Base-by-base conservation (phyloP, 441 rosid species). In the Pelargonium myrrhifolium region DNA sequence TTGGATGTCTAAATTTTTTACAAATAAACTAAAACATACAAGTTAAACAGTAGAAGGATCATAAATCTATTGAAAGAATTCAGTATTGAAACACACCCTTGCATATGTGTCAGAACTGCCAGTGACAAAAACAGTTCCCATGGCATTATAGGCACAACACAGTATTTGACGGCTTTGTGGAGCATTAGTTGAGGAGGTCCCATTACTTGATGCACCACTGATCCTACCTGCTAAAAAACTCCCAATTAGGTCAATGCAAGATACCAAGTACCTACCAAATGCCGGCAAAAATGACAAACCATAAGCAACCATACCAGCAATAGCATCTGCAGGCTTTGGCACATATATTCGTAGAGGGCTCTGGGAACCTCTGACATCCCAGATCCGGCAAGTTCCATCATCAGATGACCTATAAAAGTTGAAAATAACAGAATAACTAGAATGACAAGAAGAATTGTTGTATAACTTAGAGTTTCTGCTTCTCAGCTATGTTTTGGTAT, bases 321-420 rank as follows among this genome's bases (percentile, higher is more conserved):
- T 76, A 77, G 78, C 73, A 80, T 83, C 93, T 62, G 85, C 82
- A 68, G 98, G 93, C 80, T 85, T 87, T 40, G 99, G 98, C 72
- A 80, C 82, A 72, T 87, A 96, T 69, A 90, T 82, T 58, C 96
- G 88, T 37, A 96, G 92, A 71, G 79, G 59, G 73, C 84, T 72
- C 59, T 85, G 86, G 31, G 97, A 79, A 80, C 74, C 68, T 76
- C 94, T 85, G 74, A 96, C 96, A 86, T 96, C 99, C 99, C 98
- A 96, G 76, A 96, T 84, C 81, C 99, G 89, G 77, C 99, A 96
- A 64, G 99, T 96, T 73, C 99, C 98, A 78, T 96, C 99, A 81
- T 96, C 98, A 12, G 99, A 93, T 64, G 99, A 93, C 77, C 98
- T 93, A 81, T 77, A 86, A 11, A 53, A 58, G 15, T 61, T 37